These are phyloP conservation scores for Trichoderma lentiforme DNA, from an alignment of 2,329 filamentous ascomycete genomes.

Conservation along the genomic window DNA sequence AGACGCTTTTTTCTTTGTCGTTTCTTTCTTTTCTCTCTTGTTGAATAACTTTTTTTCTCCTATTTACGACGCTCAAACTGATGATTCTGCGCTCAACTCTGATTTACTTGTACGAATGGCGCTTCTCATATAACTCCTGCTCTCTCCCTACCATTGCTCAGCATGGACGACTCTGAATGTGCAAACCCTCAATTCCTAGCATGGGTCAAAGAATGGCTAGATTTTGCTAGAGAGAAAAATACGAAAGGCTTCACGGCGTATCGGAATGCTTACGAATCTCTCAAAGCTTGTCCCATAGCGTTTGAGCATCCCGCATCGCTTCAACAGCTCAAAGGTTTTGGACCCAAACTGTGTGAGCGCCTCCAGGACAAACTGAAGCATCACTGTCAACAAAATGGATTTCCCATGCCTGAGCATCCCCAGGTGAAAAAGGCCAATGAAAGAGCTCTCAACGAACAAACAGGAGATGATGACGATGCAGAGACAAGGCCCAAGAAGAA, in stretches of 20 bases:
- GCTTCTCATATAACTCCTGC: neutral
- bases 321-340: conserved; percentile 69
- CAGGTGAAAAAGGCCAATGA: conserved; percentile 40
- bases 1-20: neutral
- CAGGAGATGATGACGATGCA: conserved; percentile 35
- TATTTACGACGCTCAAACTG: neutral
- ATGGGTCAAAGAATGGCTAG: conserved; percentile 77
- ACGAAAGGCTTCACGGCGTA: conserved; percentile 70
- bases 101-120: neutral
- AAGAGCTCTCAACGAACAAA: conserved; percentile 31
- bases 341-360: conserved; percentile 66
- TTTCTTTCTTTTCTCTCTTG: neutral
- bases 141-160: neutral
- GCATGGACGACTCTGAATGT: conserved; percentile 40
- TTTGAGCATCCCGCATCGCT: conserved; percentile 73
- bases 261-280: conserved; percentile 71
- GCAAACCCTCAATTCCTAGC: conserved; percentile 68
- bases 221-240: conserved; percentile 64
- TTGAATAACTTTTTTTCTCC: neutral
- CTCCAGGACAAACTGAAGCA: conserved; percentile 59
- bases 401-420: conserved; percentile 63
- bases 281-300: conserved; percentile 68
- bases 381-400: conserved; percentile 63
- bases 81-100: neutral
- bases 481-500: conserved; percentile 53